A percentile compares a stretch with the other conserved stretches of the same genome.
These are phyloP conservation scores for Diaporthe destruens DNA, from an alignment of 2,329 filamentous ascomycete genomes.

Conservation along the genomic window DNA sequence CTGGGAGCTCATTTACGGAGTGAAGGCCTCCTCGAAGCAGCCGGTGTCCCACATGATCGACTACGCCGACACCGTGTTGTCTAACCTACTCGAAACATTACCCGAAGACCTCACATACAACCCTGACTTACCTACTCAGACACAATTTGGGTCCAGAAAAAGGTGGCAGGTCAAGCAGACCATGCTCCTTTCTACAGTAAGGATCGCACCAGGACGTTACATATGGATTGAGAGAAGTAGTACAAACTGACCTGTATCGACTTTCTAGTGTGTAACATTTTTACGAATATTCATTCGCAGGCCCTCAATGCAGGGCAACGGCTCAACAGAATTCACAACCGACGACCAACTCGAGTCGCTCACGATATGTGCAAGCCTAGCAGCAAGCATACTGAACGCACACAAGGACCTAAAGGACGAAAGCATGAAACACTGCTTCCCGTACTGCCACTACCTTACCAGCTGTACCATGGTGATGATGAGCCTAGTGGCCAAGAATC, in stretches of 20 bases:
- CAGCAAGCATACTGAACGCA: constrained; percentile 34
- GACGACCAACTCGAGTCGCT: constrained; percentile 35
- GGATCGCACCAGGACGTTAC: background rate
- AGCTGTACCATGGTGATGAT: constrained; percentile 39
- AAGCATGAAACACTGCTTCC: constrained; percentile 39
- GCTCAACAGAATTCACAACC: background rate
- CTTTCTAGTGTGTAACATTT: constrained; percentile 18
- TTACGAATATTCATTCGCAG: constrained; percentile 36
- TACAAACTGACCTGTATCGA: too few relatives aligned
- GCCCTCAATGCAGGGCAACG: constrained; percentile 13
- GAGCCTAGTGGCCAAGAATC: constrained; percentile 27
- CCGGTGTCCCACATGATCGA: constrained; percentile 34
- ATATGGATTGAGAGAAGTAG: too few relatives aligned
- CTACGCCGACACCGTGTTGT: constrained; percentile 34
- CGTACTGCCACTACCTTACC: constrained; percentile 37
- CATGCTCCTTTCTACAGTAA: constrained; percentile 37
- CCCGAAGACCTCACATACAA: constrained; percentile 32
- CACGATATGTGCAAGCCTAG: constrained; percentile 34
- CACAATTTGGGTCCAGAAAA: constrained; percentile 18
- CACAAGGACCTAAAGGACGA: constrained; percentile 34
- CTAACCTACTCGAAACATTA: constrained; percentile 28
- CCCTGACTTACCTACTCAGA: background rate
- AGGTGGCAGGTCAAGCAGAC: constrained; percentile 40
- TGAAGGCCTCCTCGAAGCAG: constrained; percentile 6
- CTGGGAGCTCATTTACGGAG: constrained; percentile 37